Evolutionary conservation across 257 asterid species (phyloP).

Genomic region (Nicotiana tabacum): DNA sequence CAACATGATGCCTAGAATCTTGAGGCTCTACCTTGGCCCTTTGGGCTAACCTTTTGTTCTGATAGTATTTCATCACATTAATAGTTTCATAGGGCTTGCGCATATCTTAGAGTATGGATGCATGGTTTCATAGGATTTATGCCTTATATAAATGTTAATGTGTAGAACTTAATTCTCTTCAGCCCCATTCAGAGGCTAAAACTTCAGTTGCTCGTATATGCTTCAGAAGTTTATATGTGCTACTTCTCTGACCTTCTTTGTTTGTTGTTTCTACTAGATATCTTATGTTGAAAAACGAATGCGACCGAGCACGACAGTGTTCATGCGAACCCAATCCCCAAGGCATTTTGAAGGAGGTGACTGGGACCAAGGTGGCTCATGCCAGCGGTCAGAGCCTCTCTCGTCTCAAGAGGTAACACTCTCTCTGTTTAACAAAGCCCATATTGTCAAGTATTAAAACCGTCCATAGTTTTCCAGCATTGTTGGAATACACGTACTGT

Average conservation of each 20-base stretch:
- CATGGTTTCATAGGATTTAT: neutral
- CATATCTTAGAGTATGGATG: neutral
- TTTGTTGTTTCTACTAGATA: constrained; percentile 32
- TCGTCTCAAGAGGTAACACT: constrained; percentile 58
- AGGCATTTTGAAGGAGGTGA: constrained; percentile 97
- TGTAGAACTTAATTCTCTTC: neutral
- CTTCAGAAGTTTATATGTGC: neutral
- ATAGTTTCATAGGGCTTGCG: neutral
- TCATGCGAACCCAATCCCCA: constrained; percentile 87
- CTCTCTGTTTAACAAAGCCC: neutral
- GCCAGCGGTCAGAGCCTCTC: constrained; percentile 65
- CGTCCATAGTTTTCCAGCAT: no score
- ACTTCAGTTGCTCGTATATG: neutral
- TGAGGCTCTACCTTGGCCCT: no score
- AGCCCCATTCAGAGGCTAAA: neutral
- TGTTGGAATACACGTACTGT: neutral
- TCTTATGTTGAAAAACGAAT: constrained; percentile 47
- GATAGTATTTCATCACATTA: neutral
- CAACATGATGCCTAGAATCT: no score
- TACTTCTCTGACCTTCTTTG: neutral
- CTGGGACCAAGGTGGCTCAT: constrained; percentile 94
- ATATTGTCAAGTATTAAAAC: no score
- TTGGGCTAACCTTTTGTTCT: no score
- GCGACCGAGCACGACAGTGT: constrained; percentile 39
- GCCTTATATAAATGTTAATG: neutral